Evolutionary conservation across 306 rosid genomes (phyloP).

Genomic region (Cucumis hystrix): DNA sequence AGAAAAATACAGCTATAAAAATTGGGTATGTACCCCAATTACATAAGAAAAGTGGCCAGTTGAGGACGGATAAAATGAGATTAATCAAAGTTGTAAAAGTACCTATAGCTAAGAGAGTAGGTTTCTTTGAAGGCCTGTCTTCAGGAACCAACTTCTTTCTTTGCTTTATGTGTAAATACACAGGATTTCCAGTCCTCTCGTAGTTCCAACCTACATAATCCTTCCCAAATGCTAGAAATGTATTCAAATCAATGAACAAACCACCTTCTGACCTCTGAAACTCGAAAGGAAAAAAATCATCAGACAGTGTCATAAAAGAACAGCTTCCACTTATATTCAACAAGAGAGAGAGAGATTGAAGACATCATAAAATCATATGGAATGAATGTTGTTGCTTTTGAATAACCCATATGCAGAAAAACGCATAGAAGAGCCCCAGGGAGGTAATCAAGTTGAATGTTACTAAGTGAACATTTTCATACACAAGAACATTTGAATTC

Average conservation of each 20-base stretch:
- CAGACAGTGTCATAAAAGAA: not conserved
- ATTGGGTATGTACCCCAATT: not conserved
- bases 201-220: constrained; percentile 73
- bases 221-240: constrained; percentile 82
- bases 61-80: not conserved
- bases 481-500: no score
- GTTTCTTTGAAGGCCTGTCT: constrained; percentile 85
- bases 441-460: constrained; percentile 73
- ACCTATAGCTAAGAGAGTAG: constrained; percentile 85
- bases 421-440: constrained; percentile 32
- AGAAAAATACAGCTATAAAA: not conserved
- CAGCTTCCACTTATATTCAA: not conserved
- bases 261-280: constrained; percentile 91
- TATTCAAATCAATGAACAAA: constrained; percentile 59
- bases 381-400: constrained; percentile 26
- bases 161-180: constrained; percentile 74
- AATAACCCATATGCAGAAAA: constrained; percentile 42
- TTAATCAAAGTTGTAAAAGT: not conserved
- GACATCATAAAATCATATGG: not conserved
- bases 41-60: not conserved
- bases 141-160: constrained; percentile 53
- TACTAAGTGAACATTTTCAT: constrained; percentile 7
- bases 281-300: constrained; percentile 6
- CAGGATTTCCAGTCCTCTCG: constrained; percentile 78
- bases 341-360: not conserved